Evolutionary conservation across 2,329 filamentous ascomycete genomes (phyloP).

Genomic region (Ophiostoma australiae): DNA sequence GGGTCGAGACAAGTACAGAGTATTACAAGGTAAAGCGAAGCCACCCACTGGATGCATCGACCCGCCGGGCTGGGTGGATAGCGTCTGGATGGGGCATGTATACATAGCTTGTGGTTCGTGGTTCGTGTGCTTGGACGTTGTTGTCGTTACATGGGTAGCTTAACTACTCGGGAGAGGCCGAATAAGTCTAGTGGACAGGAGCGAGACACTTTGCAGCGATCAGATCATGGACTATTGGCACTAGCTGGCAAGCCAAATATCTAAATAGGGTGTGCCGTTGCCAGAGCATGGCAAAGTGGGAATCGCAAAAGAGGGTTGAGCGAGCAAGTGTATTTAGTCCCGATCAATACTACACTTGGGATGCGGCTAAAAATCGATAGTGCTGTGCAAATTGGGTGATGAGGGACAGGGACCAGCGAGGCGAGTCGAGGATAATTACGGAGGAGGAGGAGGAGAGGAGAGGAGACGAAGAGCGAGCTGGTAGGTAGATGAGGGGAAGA

Average conservation of each 20-base stretch:
- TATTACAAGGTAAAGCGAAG: neutral
- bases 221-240: neutral
- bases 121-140: neutral
- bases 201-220: neutral
- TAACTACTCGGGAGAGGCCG: neutral
- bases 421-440: neutral
- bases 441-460: neutral
- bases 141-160: neutral
- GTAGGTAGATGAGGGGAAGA: neutral
- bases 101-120: neutral
- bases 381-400: neutral
- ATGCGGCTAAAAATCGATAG: neutral
- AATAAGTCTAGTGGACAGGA: neutral
- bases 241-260: neutral
- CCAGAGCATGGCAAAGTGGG: too few relatives aligned
- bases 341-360: constrained; percentile 7
- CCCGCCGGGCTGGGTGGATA: neutral
- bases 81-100: too few relatives aligned
- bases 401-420: neutral
- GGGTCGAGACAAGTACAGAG: neutral
- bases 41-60: neutral
- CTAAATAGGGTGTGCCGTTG: too few relatives aligned
- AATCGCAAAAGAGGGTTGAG: neutral
- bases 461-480: too few relatives aligned
- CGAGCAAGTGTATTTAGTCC: neutral